Evolutionary conservation across 106 monocot genomes (phyloP).

Genomic region (Platanthera guangdongensis): DNA sequence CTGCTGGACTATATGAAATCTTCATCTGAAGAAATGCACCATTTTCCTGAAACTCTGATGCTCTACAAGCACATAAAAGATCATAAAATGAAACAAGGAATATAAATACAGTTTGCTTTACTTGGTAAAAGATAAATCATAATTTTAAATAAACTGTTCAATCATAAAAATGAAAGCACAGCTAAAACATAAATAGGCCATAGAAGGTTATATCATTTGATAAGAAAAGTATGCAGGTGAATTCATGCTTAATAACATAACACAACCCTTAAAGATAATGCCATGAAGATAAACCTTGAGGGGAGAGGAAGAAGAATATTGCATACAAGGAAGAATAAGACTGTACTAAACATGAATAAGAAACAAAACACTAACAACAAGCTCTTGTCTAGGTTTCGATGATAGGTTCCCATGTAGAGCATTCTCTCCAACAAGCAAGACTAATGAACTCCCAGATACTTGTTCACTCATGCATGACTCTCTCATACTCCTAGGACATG

Average conservation of each 20-base stretch:
- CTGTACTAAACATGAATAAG: neutral
- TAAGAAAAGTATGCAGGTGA: neutral
- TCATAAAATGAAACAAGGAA: neutral
- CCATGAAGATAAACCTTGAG: too few species aligned
- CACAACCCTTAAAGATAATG: too few species aligned
- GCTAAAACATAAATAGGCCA: neutral
- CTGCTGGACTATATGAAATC: slow-evolving; percentile 45
- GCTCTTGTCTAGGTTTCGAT: too few species aligned
- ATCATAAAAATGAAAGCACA: neutral
- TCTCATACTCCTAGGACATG: too few species aligned
- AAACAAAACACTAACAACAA: neutral
- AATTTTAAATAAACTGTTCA: neutral
- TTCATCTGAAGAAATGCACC: slow-evolving; percentile 53
- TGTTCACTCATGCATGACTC: too few species aligned
- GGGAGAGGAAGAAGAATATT: too few species aligned
- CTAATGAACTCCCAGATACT: too few species aligned
- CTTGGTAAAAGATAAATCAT: neutral
- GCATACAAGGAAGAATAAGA: neutral
- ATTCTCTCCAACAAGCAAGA: too few species aligned
- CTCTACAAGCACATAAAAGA: slow-evolving; percentile 14
- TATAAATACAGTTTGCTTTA: neutral
- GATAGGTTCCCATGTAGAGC: too few species aligned
- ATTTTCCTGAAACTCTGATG: slow-evolving; percentile 47
- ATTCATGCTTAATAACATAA: too few species aligned
- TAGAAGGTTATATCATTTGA: neutral